phyloP scores from a whole-genome alignment of 2,329 filamentous ascomycete species.

The Ophiocordyceps camponoti-saundersi region DNA sequence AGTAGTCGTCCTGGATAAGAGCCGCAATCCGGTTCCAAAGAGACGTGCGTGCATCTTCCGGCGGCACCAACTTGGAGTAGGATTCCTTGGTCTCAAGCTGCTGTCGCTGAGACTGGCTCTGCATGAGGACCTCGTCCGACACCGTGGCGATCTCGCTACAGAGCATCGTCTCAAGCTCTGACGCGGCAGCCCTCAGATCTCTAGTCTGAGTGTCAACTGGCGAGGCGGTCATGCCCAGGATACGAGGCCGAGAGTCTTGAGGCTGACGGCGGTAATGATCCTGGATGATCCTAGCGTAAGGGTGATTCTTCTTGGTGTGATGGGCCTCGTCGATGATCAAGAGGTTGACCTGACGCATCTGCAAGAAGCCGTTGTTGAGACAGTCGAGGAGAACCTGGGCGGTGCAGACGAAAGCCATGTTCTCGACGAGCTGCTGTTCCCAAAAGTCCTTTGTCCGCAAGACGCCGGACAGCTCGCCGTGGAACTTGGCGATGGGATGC shows the following conservation, averaged over 20 bases:
- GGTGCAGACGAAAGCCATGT: conserved; percentile 84
- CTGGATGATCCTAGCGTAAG: conserved; percentile 79
- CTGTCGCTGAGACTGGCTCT: conserved; percentile 7
- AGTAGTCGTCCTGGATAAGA: conserved; percentile 20
- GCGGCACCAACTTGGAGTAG: conserved; percentile 26
- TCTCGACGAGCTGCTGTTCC: conserved; percentile 35
- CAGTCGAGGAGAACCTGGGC: conserved; percentile 72
- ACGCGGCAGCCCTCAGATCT: conserved; percentile 53
- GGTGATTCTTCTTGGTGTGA: conserved; percentile 85
- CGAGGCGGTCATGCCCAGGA: conserved; percentile 95
- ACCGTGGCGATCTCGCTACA: conserved; percentile 72
- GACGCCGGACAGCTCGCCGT: conserved; percentile 45
- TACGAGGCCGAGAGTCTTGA: conserved; percentile 41
- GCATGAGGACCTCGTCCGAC: conserved; percentile 18
- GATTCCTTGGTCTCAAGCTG: conserved; percentile 32
- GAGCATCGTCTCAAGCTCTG: conserved; percentile 58
- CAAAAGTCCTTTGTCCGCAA: conserved; percentile 27
- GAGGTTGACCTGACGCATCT: conserved; percentile 70
- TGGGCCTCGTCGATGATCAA: conserved; percentile 94
- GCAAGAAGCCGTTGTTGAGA: conserved; percentile 62
- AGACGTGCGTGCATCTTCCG: conserved; percentile 38
- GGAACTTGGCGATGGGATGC: conserved; percentile 56
- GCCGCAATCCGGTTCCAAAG: conserved; percentile 41
- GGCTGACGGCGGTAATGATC: conserved; percentile 53
- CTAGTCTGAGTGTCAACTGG: conserved; percentile 64